These are phyloP conservation scores for Phaseolus lunatus DNA, from an alignment of 306 rosid species.

Conservation along the genomic window DNA sequence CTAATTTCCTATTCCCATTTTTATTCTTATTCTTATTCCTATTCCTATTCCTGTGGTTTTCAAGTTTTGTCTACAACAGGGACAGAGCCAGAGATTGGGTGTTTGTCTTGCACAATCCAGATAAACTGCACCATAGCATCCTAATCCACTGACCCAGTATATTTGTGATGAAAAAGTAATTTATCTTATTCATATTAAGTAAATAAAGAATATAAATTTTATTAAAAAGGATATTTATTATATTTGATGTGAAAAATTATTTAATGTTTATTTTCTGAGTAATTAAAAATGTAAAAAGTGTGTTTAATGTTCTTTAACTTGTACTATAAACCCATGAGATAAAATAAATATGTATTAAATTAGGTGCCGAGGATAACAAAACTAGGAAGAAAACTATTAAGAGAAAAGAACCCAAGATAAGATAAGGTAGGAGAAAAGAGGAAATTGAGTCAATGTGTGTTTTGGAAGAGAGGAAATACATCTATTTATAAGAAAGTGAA, in stretches of 20 bases:
- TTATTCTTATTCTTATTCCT: not conserved
- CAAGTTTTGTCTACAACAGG: not conserved
- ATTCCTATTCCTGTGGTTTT: not conserved
- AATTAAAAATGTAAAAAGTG: not conserved
- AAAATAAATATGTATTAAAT: not conserved
- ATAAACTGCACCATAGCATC: not conserved
- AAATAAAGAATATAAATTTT: not conserved
- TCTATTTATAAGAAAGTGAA: no score
- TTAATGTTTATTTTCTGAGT: not conserved
- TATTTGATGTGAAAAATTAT: not conserved
- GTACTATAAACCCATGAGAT: not conserved
- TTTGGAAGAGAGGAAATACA: no score
- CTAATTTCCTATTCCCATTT: not conserved
- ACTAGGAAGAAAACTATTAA: no score
- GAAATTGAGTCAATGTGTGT: no score
- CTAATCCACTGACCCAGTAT: not conserved
- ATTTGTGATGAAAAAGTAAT: not conserved
- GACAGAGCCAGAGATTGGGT: not conserved
- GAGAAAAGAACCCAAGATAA: no score
- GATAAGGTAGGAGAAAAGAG: no score
- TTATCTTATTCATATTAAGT: not conserved
- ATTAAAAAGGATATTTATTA: not conserved
- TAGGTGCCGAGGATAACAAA: no score
- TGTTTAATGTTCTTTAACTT: not conserved
- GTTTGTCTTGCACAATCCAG: not conserved